phyloP scores from a whole-genome alignment of 352 stramenopile genomes.

The Pythium coloratum region DNA sequence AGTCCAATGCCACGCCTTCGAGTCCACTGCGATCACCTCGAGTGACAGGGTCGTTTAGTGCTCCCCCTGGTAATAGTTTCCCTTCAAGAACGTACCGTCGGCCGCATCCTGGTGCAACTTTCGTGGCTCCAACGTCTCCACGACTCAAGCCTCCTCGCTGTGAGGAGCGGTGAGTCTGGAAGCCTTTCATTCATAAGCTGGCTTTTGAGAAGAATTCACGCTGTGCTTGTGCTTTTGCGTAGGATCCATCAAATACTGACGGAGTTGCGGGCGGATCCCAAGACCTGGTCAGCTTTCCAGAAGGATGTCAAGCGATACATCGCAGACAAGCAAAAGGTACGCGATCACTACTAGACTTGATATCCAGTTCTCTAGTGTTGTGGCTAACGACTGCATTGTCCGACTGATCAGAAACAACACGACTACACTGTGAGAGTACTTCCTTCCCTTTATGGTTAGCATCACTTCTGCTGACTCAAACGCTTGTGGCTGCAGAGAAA shows the following conservation, averaged over 20 bases:
- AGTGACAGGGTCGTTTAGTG: background rate
- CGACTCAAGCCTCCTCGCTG: conserved; percentile 24
- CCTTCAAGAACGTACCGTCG: background rate
- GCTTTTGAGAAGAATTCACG: background rate
- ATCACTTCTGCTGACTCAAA: background rate
- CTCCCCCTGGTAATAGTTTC: conserved; percentile 1
- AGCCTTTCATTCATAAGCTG: background rate
- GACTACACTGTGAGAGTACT: conserved; percentile 24
- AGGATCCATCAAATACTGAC: conserved; percentile 59
- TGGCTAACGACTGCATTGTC: background rate
- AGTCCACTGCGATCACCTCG: conserved; percentile 13
- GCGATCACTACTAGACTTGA: background rate
- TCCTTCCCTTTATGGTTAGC: too few relatives aligned
- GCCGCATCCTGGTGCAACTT: conserved; percentile 13
- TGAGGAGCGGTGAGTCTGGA: conserved; percentile 28
- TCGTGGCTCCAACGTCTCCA: conserved; percentile 18
- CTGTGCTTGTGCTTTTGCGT: background rate
- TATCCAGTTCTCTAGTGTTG: background rate
- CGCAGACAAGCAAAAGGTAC: conserved; percentile 42
- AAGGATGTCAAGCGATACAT: conserved; percentile 43
- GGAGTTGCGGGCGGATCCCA: conserved; percentile 58
- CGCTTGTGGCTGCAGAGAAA: conserved; percentile 42
- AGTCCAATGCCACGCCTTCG: background rate
- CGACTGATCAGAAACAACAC: conserved; percentile 31
- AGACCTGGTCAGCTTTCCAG: conserved; percentile 57